These are phyloP conservation scores for Pseudognaphalium luteoalbum DNA, from an alignment of 129 eudicot species.

Conservation along the genomic window DNA sequence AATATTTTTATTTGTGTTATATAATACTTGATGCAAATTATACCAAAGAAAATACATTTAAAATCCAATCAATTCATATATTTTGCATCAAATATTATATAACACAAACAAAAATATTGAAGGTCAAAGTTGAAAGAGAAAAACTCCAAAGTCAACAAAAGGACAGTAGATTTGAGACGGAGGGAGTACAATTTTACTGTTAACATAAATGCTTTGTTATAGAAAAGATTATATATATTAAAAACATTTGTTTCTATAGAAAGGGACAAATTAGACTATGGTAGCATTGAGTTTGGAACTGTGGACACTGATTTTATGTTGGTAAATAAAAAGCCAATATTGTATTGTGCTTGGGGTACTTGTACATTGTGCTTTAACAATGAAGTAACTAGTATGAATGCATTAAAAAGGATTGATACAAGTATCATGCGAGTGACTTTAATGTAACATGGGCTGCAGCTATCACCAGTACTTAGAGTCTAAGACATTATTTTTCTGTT, in stretches of 20 bases:
- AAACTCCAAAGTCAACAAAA: too few species aligned
- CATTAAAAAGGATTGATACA: slow-evolving; percentile 16
- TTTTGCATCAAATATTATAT: too few species aligned
- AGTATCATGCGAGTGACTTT: slow-evolving; percentile 19
- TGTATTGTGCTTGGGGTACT: background rate
- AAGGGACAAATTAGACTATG: background rate
- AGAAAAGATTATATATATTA: too few species aligned
- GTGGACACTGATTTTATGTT: background rate
- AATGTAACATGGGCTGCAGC: slow-evolving; percentile 28
- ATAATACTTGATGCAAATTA: too few species aligned
- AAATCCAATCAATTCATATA: too few species aligned
- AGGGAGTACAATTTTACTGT: too few species aligned
- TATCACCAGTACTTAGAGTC: slow-evolving; percentile 1
- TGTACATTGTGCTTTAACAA: slow-evolving; percentile 9
- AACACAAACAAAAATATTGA: too few species aligned
- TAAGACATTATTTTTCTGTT: background rate
- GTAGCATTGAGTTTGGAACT: background rate
- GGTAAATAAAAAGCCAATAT: too few species aligned
- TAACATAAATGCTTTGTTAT: background rate
- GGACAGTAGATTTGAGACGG: too few species aligned
- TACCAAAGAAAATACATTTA: too few species aligned
- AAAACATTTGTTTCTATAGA: background rate
- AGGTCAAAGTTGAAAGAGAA: too few species aligned
- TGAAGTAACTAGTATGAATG: slow-evolving; percentile 11
- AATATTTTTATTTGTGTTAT: too few species aligned